Conservation (phyloP, 2,329 filamentous ascomycete species). For the Beauveria sp. region DNA sequence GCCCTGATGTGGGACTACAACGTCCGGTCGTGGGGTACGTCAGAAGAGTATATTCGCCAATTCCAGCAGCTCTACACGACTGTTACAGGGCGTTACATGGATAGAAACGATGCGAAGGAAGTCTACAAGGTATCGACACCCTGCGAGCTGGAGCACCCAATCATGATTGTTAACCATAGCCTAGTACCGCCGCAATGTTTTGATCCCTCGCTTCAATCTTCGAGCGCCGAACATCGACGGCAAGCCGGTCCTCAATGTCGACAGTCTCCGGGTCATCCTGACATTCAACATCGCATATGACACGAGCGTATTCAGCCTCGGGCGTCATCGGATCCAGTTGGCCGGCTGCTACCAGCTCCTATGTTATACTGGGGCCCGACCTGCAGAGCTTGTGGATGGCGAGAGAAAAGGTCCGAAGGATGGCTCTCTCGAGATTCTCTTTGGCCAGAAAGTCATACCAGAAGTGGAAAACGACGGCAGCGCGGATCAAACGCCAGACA, state of each 20-base stretch:
- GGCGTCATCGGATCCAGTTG: constrained; percentile 19
- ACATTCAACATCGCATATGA: constrained; percentile 25
- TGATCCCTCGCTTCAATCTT: constrained; percentile 19
- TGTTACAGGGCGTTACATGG: constrained; percentile 16
- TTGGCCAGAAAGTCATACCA: constrained; percentile 18
- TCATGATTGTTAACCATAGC: constrained; percentile 8
- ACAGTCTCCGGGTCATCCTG: constrained; percentile 19
- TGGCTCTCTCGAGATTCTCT: constrained; percentile 19
- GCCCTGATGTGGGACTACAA: too few species aligned
- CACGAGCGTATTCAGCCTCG: constrained; percentile 16
- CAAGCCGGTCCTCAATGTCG: constrained; percentile 19
- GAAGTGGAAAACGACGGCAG: neutral
- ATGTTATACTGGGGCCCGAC: constrained; percentile 21
- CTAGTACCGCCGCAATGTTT: constrained; percentile 17
- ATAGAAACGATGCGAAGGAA: constrained; percentile 20
- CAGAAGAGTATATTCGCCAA: constrained; percentile 18
- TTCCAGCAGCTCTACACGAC: constrained; percentile 21
- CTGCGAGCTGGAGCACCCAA: too few species aligned
- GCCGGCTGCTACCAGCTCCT: constrained; percentile 21
- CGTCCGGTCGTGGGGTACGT: neutral
- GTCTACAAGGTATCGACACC: too few species aligned
- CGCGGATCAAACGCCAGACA: constrained; percentile 10
- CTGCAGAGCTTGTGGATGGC: constrained; percentile 22
- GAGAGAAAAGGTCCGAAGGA: constrained; percentile 21
- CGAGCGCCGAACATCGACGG: constrained; percentile 17